Percentiles rank a stretch among this genome's conserved stretches.
phyloP scores from a whole-genome alignment of 768 basidiomycete genomes.

The Xerocomus spinulosus region DNA sequence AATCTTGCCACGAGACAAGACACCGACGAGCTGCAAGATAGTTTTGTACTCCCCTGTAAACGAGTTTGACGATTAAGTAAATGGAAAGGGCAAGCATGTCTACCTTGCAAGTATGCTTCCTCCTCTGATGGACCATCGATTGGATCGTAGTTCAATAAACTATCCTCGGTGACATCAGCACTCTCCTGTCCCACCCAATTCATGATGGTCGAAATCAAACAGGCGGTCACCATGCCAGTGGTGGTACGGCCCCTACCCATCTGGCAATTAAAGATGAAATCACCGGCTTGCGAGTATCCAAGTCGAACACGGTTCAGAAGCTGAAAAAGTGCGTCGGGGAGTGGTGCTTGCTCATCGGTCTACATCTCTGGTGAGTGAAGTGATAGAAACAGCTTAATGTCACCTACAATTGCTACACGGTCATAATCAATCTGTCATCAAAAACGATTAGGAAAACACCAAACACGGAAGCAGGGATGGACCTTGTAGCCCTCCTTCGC shows the following conservation, averaged over 20 bases:
- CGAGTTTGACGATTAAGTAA: not conserved
- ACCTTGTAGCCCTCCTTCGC: constrained; percentile 71
- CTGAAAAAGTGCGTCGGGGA: constrained; percentile 80
- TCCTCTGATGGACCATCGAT: constrained; percentile 86
- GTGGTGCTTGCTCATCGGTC: constrained; percentile 96
- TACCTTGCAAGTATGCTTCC: constrained; percentile 84
- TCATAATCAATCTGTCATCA: constrained; percentile 69
- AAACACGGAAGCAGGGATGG: not conserved
- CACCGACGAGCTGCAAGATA: constrained; percentile 89
- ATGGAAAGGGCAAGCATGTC: not conserved
- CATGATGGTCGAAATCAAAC: constrained; percentile 73
- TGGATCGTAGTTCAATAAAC: constrained; percentile 51
- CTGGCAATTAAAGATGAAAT: constrained; percentile 95
- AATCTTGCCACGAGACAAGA: constrained; percentile 85
- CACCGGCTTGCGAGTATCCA: constrained; percentile 55
- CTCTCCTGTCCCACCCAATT: constrained; percentile 50
- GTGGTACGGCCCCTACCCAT: constrained; percentile 93
- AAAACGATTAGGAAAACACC: constrained; percentile 3
- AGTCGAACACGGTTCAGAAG: constrained; percentile 70
- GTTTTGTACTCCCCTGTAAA: constrained; percentile 92
- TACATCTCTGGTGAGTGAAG: constrained; percentile 29
- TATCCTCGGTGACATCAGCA: constrained; percentile 34
- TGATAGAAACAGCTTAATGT: not conserved
- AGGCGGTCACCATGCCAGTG: constrained; percentile 92
- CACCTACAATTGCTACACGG: constrained; percentile 81